phyloP scores from a whole-genome alignment of 441 rosid species.

The Adansonia rubrostipa region DNA sequence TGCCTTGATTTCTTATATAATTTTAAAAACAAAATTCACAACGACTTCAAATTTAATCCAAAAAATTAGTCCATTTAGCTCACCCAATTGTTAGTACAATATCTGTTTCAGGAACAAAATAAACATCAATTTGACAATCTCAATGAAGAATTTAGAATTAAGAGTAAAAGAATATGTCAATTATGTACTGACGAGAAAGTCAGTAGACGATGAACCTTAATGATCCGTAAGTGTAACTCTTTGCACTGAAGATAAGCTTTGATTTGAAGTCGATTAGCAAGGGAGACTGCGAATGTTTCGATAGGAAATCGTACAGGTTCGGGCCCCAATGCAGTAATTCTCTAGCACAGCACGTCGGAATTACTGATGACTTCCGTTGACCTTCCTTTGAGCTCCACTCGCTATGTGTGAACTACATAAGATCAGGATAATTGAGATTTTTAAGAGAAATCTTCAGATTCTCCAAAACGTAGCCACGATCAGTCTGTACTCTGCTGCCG shows the following conservation, averaged over 20 bases:
- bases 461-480: neutral
- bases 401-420: conserved; percentile 71
- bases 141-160: conserved; percentile 8
- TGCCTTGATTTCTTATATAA: neutral
- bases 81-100: conserved; percentile 6
- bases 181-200: neutral
- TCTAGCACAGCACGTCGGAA: conserved; percentile 39
- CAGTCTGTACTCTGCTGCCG: neutral
- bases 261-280: conserved; percentile 36
- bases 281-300: conserved; percentile 51
- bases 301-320: conserved; percentile 61
- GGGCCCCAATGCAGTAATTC: conserved; percentile 54
- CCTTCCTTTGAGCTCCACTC: conserved; percentile 90
- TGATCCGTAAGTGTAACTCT: conserved; percentile 26
- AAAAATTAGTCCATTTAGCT: conserved; percentile 2
- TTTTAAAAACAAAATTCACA: neutral
- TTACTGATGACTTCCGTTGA: conserved; percentile 83
- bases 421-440: neutral
- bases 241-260: conserved; percentile 28
- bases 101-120: neutral
- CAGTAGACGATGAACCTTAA: conserved; percentile 28
- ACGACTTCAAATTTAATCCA: neutral
- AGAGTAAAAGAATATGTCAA: conserved; percentile 8
- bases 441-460: conserved; percentile 14
- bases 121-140: conserved; percentile 6